A percentile compares a stretch with the other conserved stretches of the same genome.
These are phyloP conservation scores for Aspergillus conjunctus DNA, from an alignment of 495 filamentous ascomycete genomes.

Conservation along the genomic window DNA sequence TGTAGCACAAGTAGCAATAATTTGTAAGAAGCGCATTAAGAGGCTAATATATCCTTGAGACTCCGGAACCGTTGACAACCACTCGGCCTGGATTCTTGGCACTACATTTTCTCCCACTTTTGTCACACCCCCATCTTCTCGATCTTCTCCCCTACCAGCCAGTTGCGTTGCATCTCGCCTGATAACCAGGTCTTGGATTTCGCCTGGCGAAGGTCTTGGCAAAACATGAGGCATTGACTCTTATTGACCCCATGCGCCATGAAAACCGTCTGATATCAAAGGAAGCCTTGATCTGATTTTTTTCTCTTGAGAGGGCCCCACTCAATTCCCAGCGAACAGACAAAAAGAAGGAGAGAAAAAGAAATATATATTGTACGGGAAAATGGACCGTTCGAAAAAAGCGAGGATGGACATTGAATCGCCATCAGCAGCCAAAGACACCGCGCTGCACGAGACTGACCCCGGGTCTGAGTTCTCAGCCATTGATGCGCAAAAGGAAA, in stretches of 20 bases:
- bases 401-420: conserved; percentile 24
- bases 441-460: conserved; percentile 6
- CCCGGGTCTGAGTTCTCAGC: conserved; percentile 25
- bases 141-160: not conserved
- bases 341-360: not conserved
- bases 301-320: conserved; percentile 10
- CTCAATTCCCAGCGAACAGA: not conserved
- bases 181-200: conserved; percentile 3
- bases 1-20: no score
- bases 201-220: not conserved
- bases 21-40: not conserved
- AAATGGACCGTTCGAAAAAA: conserved; percentile 12
- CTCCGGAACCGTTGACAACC: conserved; percentile 7
- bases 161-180: not conserved
- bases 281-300: not conserved
- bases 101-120: conserved; percentile 20
- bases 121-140: conserved; percentile 5
- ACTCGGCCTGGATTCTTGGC: conserved; percentile 21
- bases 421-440: conserved; percentile 3
- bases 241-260: conserved; percentile 9
- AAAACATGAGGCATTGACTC: not conserved
- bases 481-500: conserved; percentile 47
- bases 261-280: not conserved
- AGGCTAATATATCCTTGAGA: not conserved
- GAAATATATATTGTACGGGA: not conserved